Evolutionary conservation across 2,329 filamentous ascomycete species (phyloP).

Genomic region (Botryotinia calthae): DNA sequence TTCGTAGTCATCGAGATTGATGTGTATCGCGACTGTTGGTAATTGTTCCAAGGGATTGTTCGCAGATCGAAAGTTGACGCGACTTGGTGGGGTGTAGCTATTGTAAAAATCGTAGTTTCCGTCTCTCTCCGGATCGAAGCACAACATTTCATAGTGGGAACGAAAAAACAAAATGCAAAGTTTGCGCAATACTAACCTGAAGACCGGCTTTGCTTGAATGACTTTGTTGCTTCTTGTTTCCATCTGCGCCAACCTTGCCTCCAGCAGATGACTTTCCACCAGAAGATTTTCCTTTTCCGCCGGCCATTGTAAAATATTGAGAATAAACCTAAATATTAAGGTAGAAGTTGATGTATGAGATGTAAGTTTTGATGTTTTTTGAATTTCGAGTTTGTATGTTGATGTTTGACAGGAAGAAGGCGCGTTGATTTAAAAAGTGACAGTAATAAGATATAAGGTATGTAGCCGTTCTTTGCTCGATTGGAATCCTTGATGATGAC

Average conservation of each 20-base stretch:
- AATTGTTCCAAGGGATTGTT: conserved; percentile 14
- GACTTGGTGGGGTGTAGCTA: conserved; percentile 35
- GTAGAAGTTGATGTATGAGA: conserved; percentile 26
- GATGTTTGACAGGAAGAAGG: conserved; percentile 21
- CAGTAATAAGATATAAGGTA: conserved; percentile 14
- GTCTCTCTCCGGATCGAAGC: not conserved
- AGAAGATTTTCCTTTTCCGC: conserved; percentile 41
- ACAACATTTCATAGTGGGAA: not conserved
- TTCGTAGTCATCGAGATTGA: not conserved
- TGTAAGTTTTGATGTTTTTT: conserved; percentile 10
- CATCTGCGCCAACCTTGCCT: conserved; percentile 39
- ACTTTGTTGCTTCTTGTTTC: conserved; percentile 40
- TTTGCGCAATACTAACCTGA: conserved; percentile 37
- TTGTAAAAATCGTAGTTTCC: conserved; percentile 22
- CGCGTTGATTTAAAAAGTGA: conserved; percentile 18
- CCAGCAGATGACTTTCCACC: conserved; percentile 42
- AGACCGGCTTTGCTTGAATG: conserved; percentile 41
- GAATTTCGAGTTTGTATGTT: conserved; percentile 18
- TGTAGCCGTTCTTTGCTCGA: conserved; percentile 20
- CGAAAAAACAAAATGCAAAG: not conserved
- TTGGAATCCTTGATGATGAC: conserved; percentile 17
- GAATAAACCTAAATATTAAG: not conserved
- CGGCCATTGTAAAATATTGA: conserved; percentile 35
- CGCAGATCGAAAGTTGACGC: conserved; percentile 30
- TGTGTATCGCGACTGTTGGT: not conserved